Evolutionary conservation across 73 alveolate species (phyloP).

Genomic region (Paramecium sexaurelia): DNA sequence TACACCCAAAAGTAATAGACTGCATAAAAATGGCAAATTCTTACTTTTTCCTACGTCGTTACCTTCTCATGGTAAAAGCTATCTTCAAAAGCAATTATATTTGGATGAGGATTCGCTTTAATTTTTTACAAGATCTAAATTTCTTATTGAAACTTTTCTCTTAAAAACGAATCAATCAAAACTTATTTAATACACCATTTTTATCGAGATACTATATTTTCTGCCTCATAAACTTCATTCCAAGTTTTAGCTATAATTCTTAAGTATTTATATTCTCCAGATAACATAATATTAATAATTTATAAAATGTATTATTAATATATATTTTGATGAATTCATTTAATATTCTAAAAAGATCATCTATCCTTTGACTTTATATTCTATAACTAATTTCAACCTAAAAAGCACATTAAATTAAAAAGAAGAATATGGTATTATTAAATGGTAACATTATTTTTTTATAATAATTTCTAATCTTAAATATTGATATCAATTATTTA

Average conservation of each 20-base stretch:
- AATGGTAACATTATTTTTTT: too few species aligned
- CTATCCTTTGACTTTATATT: slow-evolving; percentile 24
- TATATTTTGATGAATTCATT: background rate
- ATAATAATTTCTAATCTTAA: too few species aligned
- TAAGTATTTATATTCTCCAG: slow-evolving; percentile 11
- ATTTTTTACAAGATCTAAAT: background rate
- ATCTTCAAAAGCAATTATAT: slow-evolving; percentile 17
- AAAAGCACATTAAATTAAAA: too few species aligned
- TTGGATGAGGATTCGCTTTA: slow-evolving; percentile 43
- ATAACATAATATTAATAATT: background rate
- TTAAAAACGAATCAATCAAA: background rate
- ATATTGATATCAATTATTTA: too few species aligned
- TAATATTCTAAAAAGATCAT: background rate
- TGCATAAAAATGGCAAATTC: background rate
- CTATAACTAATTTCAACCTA: background rate
- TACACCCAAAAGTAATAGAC: slow-evolving; percentile 17
- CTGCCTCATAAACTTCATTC: slow-evolving; percentile 5
- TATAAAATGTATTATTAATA: background rate
- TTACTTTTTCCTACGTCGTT: background rate
- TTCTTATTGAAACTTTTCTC: background rate
- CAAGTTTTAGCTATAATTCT: background rate
- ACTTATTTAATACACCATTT: background rate
- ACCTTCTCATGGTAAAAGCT: slow-evolving; percentile 8
- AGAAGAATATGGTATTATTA: too few species aligned
- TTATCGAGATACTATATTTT: background rate